A percentile compares a stretch with the other conserved stretches of the same genome.
These are phyloP conservation scores for Xylariomycetidae sp. DNA, from an alignment of 2,329 filamentous ascomycete species.

Conservation along the genomic window DNA sequence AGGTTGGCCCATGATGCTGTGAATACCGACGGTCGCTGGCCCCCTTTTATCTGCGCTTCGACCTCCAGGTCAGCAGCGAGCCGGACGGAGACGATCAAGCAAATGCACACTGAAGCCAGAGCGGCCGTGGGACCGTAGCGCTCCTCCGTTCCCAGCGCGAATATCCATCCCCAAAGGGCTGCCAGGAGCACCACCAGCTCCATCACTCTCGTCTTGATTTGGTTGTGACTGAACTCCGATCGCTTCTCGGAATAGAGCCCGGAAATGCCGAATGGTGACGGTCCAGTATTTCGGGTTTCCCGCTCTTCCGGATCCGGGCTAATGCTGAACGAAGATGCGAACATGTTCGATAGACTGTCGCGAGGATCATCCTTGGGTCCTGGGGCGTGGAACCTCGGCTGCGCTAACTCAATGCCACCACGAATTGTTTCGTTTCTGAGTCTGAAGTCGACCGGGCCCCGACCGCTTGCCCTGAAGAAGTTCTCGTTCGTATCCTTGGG, in stretches of 20 bases:
- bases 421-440: too few relatives aligned
- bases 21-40: conserved; percentile 16
- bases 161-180: conserved; percentile 22
- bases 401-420: conserved; percentile 18
- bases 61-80: conserved; percentile 24
- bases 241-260: background rate
- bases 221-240: conserved; percentile 10
- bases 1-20: conserved; percentile 21
- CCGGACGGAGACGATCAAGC: conserved; percentile 25
- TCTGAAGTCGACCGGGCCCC: conserved; percentile 19
- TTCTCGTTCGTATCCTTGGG: conserved; percentile 40
- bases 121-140: conserved; percentile 21
- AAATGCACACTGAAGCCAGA: conserved; percentile 21
- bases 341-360: conserved; percentile 26
- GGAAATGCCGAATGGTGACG: background rate
- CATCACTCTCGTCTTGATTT: conserved; percentile 14
- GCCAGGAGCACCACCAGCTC: conserved; percentile 21
- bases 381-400: conserved; percentile 26
- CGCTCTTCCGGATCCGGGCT: conserved; percentile 24
- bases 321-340: conserved; percentile 27
- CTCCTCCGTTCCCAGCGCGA: conserved; percentile 19
- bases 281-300: conserved; percentile 3
- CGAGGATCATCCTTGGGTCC: conserved; percentile 24
- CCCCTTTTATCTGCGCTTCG: conserved; percentile 18
- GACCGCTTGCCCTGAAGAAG: conserved; percentile 36